These are phyloP conservation scores for Xanthoceras sorbifolium DNA, from an alignment of 345 rosid genomes.

Conservation along the genomic window DNA sequence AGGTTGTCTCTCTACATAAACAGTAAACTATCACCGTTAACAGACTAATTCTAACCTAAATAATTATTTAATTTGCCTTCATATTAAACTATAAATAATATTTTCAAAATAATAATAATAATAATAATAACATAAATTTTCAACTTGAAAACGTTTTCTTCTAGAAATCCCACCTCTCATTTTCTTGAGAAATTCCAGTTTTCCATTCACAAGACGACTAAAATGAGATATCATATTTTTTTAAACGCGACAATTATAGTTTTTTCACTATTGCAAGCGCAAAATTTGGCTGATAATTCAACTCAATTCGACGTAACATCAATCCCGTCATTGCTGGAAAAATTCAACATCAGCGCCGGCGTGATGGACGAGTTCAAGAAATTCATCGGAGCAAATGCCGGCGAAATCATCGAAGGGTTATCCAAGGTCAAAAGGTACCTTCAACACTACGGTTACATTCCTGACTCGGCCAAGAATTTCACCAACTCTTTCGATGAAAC, in stretches of 20 bases:
- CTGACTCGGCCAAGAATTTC: constrained; percentile 38
- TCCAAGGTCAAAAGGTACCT: constrained; percentile 74
- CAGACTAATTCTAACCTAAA: neutral
- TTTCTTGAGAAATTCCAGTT: neutral
- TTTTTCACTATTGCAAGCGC: constrained; percentile 14
- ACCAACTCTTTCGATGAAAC: constrained; percentile 70
- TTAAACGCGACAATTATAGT: constrained; percentile 18
- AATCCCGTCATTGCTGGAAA: constrained; percentile 36
- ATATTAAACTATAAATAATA: no score
- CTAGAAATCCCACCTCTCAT: neutral
- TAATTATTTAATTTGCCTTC: neutral
- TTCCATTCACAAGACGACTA: neutral
- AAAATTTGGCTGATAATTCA: constrained; percentile 12
- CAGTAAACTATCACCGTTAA: neutral
- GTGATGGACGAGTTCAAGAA: constrained; percentile 61
- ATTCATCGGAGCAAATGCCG: constrained; percentile 63
- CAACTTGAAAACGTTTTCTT: neutral
- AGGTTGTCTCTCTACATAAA: neutral
- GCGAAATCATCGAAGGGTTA: constrained; percentile 60
- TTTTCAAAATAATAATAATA: no score
- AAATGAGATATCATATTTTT: constrained; percentile 19
- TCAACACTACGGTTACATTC: constrained; percentile 71
- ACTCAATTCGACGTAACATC: constrained; percentile 40
- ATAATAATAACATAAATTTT: neutral
- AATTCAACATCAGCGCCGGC: constrained; percentile 14